Conservation (phyloP, 2,329 filamentous ascomycete species). For the Aspergillus novofumigatus region DNA sequence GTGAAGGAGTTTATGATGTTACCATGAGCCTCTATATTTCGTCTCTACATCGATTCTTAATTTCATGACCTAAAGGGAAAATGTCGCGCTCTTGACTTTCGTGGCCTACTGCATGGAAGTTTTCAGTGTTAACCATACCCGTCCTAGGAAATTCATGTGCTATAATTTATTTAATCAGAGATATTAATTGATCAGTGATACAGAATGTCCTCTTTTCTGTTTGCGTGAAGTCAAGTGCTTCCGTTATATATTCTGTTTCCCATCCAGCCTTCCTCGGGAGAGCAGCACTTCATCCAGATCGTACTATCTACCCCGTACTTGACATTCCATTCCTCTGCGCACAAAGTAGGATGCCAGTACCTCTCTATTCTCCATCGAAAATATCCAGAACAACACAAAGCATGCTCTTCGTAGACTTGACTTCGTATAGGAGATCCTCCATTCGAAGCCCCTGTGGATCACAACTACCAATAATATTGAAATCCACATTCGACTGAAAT, state of each 20-base stretch:
- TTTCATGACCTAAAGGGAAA: conserved; percentile 1
- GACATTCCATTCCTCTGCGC: too few relatives aligned
- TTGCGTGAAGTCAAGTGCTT: too few relatives aligned
- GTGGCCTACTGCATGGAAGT: not conserved
- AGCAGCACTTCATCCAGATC: not conserved
- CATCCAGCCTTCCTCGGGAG: not conserved
- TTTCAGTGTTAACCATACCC: not conserved
- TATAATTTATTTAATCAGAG: not conserved
- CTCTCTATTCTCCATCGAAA: not conserved
- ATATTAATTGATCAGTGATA: not conserved
- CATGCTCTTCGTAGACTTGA: not conserved
- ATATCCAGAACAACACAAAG: not conserved
- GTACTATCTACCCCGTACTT: not conserved
- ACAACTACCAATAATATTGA: not conserved
- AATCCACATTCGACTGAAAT: not conserved
- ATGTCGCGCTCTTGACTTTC: not conserved
- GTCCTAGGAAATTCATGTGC: not conserved
- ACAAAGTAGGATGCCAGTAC: too few relatives aligned
- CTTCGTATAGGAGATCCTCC: not conserved
- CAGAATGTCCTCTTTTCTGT: not conserved
- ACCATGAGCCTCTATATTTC: conserved; percentile 11
- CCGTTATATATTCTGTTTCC: not conserved
- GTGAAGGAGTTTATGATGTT: conserved; percentile 7
- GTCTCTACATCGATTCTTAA: conserved; percentile 1
- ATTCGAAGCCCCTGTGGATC: not conserved